Evolutionary conservation across 352 stramenopile genomes (phyloP).

Genomic region (Pythium oligandrum): DNA sequence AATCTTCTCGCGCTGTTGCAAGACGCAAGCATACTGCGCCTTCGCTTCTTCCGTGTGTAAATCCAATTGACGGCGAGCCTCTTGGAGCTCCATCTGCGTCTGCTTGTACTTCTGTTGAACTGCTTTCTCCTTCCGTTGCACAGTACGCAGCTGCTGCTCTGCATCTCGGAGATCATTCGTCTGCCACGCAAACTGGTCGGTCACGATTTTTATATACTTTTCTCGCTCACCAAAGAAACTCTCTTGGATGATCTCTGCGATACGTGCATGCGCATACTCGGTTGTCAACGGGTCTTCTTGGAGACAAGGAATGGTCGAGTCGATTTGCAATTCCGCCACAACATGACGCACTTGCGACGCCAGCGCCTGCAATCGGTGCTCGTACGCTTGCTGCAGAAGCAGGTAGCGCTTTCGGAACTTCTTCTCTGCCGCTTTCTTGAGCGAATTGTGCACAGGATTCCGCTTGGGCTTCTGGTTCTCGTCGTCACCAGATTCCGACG

Average conservation of each 20-base stretch:
- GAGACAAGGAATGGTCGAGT: constrained; percentile 56
- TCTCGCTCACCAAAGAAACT: constrained; percentile 65
- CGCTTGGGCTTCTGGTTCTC: too few relatives aligned
- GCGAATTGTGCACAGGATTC: neutral
- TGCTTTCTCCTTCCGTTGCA: constrained; percentile 32
- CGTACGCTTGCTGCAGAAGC: constrained; percentile 65
- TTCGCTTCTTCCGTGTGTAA: constrained; percentile 35
- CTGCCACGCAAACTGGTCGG: constrained; percentile 67
- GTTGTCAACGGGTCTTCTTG: constrained; percentile 59
- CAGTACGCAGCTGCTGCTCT: constrained; percentile 35
- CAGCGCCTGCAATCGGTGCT: constrained; percentile 59
- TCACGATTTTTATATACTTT: constrained; percentile 67
- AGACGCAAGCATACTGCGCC: constrained; percentile 30
- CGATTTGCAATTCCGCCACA: constrained; percentile 46
- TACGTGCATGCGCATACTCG: constrained; percentile 52
- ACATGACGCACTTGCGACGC: constrained; percentile 43
- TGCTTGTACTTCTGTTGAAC: constrained; percentile 40
- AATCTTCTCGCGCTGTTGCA: constrained; percentile 19
- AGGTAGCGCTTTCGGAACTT: constrained; percentile 71
- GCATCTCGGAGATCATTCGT: constrained; percentile 53
- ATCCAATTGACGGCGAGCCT: constrained; percentile 38
- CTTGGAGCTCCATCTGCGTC: constrained; percentile 33
- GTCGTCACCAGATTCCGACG: too few relatives aligned
- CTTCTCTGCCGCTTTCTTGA: constrained; percentile 56
- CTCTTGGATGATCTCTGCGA: constrained; percentile 65